phyloP scores from a whole-genome alignment of 1,284 basidiomycete species.

The Marasmius tenuissimus region DNA sequence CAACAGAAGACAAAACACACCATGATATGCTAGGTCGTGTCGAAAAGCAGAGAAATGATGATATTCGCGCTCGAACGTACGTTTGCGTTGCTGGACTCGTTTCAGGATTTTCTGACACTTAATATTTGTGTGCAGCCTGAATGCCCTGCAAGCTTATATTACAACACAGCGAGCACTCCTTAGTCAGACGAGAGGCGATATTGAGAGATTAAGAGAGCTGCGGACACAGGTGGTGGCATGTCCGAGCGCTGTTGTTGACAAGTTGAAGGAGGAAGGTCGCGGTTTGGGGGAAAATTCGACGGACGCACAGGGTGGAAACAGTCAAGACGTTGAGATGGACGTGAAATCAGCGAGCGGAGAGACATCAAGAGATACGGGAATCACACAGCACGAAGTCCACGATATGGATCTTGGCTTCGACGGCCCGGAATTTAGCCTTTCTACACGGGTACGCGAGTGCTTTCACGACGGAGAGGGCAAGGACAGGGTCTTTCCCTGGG shows the following conservation, averaged over 20 bases:
- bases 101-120: not conserved
- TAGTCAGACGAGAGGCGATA: conserved; percentile 57
- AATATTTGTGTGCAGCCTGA: conserved; percentile 41
- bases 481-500: too few relatives aligned
- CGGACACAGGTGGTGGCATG: conserved; percentile 33
- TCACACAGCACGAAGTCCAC: too few relatives aligned
- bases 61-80: conserved; percentile 59
- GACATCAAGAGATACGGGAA: too few relatives aligned
- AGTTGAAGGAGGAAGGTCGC: conserved; percentile 22
- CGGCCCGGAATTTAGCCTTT: too few relatives aligned
- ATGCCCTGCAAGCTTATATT: conserved; percentile 67
- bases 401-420: too few relatives aligned
- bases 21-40: too few relatives aligned
- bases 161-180: conserved; percentile 57
- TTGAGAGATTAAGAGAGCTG: conserved; percentile 50
- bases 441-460: too few relatives aligned
- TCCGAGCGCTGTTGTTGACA: conserved; percentile 29
- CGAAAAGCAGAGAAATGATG: conserved; percentile 26
- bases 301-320: not conserved
- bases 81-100: conserved; percentile 17
- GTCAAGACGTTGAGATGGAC: not conserved
- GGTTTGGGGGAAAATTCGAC: not conserved
- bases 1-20: too few relatives aligned
- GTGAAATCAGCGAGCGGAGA: too few relatives aligned
- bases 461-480: too few relatives aligned